Base-by-base conservation (phyloP, 108 stramenopile genomes). In the Conticribra weissflogii region DNA sequence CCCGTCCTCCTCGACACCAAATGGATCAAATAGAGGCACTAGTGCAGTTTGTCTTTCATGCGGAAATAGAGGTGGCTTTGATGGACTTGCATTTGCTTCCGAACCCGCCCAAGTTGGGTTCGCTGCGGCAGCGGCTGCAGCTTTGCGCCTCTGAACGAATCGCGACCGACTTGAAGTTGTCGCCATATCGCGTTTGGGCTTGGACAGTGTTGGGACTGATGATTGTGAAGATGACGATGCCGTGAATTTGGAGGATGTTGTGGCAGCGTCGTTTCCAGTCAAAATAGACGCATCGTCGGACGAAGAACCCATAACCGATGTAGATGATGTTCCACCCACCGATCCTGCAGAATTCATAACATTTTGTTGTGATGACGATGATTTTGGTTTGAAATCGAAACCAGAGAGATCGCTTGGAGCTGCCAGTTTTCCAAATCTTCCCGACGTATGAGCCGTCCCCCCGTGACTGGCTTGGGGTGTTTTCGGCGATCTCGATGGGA, bases 1-100 rank as follows among this genome's bases (percentile, higher is more conserved):
- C 9, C 54, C 41, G 53, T 72, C 58, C 2, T 71, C 71, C 18
- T 78, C 70, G 21, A 63, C 45, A 24, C 78, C 36, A 53, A 78
- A 79, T 29, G 78, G 78, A 67, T 79, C 78, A 58, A 71, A 79
- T 18, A 72, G 66, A 18, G 71, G 61, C 25, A 71, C 63, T 12
- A 17, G 46, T 5, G 44, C 50, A 23, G 46, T 52, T 17, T 55
- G 58, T 27, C 29, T 59, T 33, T 62, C 46, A 5, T 66, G 61
- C n/a, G 53, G 64, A 46, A 59, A 55, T 24, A 46, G 54, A 36
- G 63, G 61, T n/a, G 76, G 68, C 15, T 69, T 63, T 2, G 46
- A 22, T 15, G 22, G 9, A 28, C n/a, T 49, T 58, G 41, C 14
- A 18, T 12, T 46, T 12, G 56, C 33, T 17, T 54, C 16, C 34